Evolutionary conservation across 2,329 filamentous ascomycete species (phyloP).

Genomic region (Aureobasidium pullulans): DNA sequence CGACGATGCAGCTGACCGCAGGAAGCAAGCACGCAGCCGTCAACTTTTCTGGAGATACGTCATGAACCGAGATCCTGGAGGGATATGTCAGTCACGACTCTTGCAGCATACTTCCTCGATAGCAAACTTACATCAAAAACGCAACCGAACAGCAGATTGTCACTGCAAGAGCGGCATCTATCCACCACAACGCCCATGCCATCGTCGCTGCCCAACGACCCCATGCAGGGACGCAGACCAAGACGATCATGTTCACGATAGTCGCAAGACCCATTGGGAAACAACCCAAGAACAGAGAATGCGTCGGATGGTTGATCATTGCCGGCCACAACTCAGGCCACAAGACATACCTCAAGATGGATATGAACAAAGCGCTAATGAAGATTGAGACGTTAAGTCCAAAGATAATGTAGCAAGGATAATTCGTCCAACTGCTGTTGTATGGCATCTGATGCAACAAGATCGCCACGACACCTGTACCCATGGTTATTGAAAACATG

Average conservation of each 20-base stretch:
- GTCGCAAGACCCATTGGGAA: slow-evolving; percentile 27
- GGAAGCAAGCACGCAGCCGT: slow-evolving; percentile 60
- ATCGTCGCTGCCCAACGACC: slow-evolving; percentile 17
- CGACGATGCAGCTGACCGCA: slow-evolving; percentile 60
- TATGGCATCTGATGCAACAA: slow-evolving; percentile 57
- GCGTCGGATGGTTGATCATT: slow-evolving; percentile 60
- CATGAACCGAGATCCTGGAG: slow-evolving; percentile 25
- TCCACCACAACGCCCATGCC: slow-evolving; percentile 21
- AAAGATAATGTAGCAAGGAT: slow-evolving; percentile 55
- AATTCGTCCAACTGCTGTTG: slow-evolving; percentile 50
- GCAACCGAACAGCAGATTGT: slow-evolving; percentile 18
- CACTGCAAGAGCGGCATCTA: slow-evolving; percentile 18
- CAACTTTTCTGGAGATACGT: slow-evolving; percentile 41
- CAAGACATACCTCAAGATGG: slow-evolving; percentile 53
- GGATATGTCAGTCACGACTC: not conserved
- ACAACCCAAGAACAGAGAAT: slow-evolving; percentile 59
- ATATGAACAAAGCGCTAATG: slow-evolving; percentile 45
- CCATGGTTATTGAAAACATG: slow-evolving; percentile 42
- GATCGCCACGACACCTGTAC: slow-evolving; percentile 60
- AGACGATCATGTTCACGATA: slow-evolving; percentile 22
- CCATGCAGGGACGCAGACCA: slow-evolving; percentile 25
- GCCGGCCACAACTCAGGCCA: slow-evolving; percentile 59
- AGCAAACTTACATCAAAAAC: slow-evolving; percentile 13
- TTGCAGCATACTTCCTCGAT: not conserved
- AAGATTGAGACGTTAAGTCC: slow-evolving; percentile 54